A percentile compares a stretch with the other conserved stretches of the same genome.
phyloP scores from a whole-genome alignment of 179 eudicot species.

The Nepenthes alata region DNA sequence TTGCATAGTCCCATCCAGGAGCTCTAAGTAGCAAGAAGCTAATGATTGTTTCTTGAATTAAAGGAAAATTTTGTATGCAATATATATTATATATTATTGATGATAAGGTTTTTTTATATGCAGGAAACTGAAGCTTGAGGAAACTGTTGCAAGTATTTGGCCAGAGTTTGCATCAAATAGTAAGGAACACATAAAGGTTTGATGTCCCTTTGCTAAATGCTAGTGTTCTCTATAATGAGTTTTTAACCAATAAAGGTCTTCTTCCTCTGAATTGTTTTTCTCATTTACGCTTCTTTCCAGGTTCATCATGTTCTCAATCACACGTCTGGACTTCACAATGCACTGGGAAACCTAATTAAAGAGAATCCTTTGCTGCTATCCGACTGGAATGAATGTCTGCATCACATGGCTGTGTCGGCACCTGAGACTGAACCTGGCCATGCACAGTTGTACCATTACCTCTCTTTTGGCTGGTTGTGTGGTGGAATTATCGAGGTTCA shows the following conservation, averaged over 20 bases:
- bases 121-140: constrained; percentile 87
- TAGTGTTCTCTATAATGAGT: not conserved
- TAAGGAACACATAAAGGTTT: constrained; percentile 76
- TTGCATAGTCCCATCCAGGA: too few relatives aligned
- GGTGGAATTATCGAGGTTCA: constrained; percentile 91
- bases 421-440: constrained; percentile 88
- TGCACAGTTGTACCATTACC: constrained; percentile 80
- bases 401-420: constrained; percentile 29
- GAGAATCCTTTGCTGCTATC: constrained; percentile 59
- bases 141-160: constrained; percentile 75
- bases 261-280: not conserved
- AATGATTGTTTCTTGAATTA: too few relatives aligned
- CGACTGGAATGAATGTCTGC: constrained; percentile 81
- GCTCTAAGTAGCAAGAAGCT: too few relatives aligned
- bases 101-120: not conserved
- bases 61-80: too few relatives aligned
- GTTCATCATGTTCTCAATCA: constrained; percentile 97
- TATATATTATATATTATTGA: not conserved
- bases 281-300: constrained; percentile 18
- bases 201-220: constrained; percentile 5
- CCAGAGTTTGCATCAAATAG: constrained; percentile 69
- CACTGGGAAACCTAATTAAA: constrained; percentile 44
- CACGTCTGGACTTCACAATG: constrained; percentile 91
- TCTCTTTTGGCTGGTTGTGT: constrained; percentile 96
- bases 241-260: constrained; percentile 1